Evolutionary conservation across 257 asterid genomes (phyloP).

Genomic region (Vinca minor): DNA sequence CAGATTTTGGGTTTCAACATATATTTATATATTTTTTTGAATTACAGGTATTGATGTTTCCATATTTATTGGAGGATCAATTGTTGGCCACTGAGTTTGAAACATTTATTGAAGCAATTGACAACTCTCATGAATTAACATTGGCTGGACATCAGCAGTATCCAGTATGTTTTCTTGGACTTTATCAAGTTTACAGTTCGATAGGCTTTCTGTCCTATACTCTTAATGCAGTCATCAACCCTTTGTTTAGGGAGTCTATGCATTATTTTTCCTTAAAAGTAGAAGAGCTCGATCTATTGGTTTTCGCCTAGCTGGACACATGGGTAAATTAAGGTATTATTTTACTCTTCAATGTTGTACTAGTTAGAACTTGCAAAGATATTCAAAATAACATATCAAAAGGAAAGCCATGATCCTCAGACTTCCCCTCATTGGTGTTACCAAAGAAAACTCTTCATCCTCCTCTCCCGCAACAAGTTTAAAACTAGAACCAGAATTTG

Average conservation of each 20-base stretch:
- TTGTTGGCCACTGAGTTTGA: constrained; percentile 64
- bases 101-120: constrained; percentile 76
- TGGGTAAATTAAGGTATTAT: constrained; percentile 79
- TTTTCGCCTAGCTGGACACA: constrained; percentile 77
- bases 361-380: neutral
- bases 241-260: constrained; percentile 72
- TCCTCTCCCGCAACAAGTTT: too few species aligned
- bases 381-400: too few species aligned
- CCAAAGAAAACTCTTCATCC: too few species aligned
- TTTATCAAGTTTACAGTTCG: constrained; percentile 12
- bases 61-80: constrained; percentile 76
- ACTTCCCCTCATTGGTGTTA: too few species aligned
- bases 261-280: constrained; percentile 69
- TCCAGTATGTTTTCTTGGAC: constrained; percentile 49
- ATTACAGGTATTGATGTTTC: constrained; percentile 78
- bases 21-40: constrained; percentile 4
- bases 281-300: constrained; percentile 89
- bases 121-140: constrained; percentile 74
- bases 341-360: constrained; percentile 5
- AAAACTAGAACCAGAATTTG: too few species aligned
- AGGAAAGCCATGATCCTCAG: too few species aligned
- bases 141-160: constrained; percentile 84
- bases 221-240: constrained; percentile 15
- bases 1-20: neutral
- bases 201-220: constrained; percentile 15